Evolutionary conservation across 2,329 filamentous ascomycete genomes (phyloP).

Genomic region (Leptoxyphium fumago): DNA sequence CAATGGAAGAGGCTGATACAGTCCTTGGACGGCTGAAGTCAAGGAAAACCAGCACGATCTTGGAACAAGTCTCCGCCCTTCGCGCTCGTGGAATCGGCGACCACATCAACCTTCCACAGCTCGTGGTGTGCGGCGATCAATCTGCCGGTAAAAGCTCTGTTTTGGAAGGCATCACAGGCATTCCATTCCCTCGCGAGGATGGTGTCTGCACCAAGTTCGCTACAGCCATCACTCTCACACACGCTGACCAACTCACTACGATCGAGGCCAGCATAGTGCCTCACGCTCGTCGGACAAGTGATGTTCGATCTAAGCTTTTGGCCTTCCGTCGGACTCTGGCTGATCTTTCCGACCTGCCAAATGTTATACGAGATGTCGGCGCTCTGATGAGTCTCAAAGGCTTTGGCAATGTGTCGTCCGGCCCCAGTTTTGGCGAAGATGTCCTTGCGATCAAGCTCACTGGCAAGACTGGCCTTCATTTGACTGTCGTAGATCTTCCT

Average conservation of each 20-base stretch:
- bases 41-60: too few relatives aligned
- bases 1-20: too few relatives aligned
- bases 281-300: background rate
- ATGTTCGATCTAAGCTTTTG: background rate
- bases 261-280: background rate
- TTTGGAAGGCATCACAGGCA: slow-evolving; percentile 43
- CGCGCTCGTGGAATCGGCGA: too few relatives aligned
- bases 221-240: slow-evolving; percentile 2
- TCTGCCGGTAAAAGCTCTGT: slow-evolving; percentile 46
- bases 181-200: slow-evolving; percentile 40
- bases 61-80: too few relatives aligned
- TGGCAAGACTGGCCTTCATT: slow-evolving; percentile 6
- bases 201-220: slow-evolving; percentile 34
- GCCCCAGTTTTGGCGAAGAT: slow-evolving; percentile 5
- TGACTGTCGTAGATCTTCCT: slow-evolving; percentile 15
- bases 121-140: slow-evolving; percentile 16
- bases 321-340: background rate
- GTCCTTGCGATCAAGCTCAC: slow-evolving; percentile 8
- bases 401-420: background rate
- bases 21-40: too few relatives aligned
- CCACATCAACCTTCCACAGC: background rate
- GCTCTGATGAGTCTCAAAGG: background rate
- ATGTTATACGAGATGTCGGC: background rate
- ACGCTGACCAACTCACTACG: background rate
- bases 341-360: background rate